Evolutionary conservation across 176 grass and related monocot genomes (phyloP), one percentile per base, ranked within the genome.

Genomic region (Aegilops tauschii): DNA sequence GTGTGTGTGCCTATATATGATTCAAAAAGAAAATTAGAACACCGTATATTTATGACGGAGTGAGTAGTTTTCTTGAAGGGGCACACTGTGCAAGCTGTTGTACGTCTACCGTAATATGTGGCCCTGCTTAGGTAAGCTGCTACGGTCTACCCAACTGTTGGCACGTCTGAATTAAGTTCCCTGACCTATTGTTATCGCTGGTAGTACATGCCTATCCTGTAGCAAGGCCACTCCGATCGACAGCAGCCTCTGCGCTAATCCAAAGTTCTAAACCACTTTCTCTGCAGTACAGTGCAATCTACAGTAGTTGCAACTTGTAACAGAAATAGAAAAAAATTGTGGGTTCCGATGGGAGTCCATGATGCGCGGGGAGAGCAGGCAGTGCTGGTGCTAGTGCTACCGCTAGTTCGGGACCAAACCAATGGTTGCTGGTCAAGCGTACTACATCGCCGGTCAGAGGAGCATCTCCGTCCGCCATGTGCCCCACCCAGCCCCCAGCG

Each of bases 401-500:
- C 14, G 49, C 49, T 52, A 10, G 40, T 44, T 14, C 14, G 49
- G 49, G 14, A 45, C 44, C 44, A 45, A 45, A 52, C 49, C 49
- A 72, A 11, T 4, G 62, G 65, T 18, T 18, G 49, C 37, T 78
- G 50, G 70, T 76, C 77, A 81, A 79, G 66, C 44, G 18, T 65
- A 1, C 20, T 65, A 0, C 21, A 23, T 73, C 36, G 71, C 71
- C 10, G 86, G 78, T 39, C 83, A 36, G 72, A 39, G 16, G n/a
- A 56, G 30, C 56, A 30, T 85, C 81, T 49, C 61, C 3, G 36
- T 77, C 11, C 36, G 4, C 45, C 87, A 75, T 89, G 87, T 73
- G 81, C 75, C 65, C 32, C 6, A 35, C 34, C 34, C 34, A 35
- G 4, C 34, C 34, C 34, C 34, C 34, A 5, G 34, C 34, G 34